These are phyloP conservation scores for Blastocystis sp. DNA, from an alignment of 352 stramenopile species.

Conservation along the genomic window DNA sequence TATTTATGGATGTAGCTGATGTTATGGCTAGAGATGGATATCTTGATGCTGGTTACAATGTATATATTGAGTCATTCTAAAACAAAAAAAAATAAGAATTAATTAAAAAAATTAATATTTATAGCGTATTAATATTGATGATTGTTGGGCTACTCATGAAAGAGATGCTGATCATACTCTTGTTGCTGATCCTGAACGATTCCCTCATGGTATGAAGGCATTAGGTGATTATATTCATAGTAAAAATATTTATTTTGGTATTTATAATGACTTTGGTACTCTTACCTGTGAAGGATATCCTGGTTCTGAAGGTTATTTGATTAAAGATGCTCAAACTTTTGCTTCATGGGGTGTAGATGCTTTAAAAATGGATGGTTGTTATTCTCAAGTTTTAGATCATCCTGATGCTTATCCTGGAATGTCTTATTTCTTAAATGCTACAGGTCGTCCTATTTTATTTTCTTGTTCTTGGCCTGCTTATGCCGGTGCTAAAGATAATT, in stretches of 20 bases:
- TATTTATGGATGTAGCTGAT: constrained; percentile 42
- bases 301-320: constrained; percentile 42
- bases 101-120: too few relatives aligned
- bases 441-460: constrained; percentile 41
- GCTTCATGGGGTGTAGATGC: constrained; percentile 46
- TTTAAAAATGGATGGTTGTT: constrained; percentile 50
- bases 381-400: constrained; percentile 37
- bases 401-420: constrained; percentile 35
- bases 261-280: constrained; percentile 45
- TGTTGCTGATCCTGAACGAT: constrained; percentile 42
- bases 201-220: constrained; percentile 43
- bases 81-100: too few relatives aligned
- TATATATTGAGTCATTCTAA: too few relatives aligned
- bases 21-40: constrained; percentile 41
- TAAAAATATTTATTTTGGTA: constrained; percentile 43
- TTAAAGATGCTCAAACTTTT: constrained; percentile 44
- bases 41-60: constrained; percentile 43
- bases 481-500: constrained; percentile 37
- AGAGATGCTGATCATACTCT: constrained; percentile 36
- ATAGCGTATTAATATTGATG: constrained; percentile 42
- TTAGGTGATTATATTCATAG: constrained; percentile 43
- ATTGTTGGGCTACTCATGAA: constrained; percentile 46
- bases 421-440: constrained; percentile 38
- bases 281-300: constrained; percentile 45
- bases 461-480: constrained; percentile 44